A percentile compares a stretch with the other conserved stretches of the same genome.
phyloP scores from a whole-genome alignment of 2,329 filamentous ascomycete species.

The Celoporthe dispersa region DNA sequence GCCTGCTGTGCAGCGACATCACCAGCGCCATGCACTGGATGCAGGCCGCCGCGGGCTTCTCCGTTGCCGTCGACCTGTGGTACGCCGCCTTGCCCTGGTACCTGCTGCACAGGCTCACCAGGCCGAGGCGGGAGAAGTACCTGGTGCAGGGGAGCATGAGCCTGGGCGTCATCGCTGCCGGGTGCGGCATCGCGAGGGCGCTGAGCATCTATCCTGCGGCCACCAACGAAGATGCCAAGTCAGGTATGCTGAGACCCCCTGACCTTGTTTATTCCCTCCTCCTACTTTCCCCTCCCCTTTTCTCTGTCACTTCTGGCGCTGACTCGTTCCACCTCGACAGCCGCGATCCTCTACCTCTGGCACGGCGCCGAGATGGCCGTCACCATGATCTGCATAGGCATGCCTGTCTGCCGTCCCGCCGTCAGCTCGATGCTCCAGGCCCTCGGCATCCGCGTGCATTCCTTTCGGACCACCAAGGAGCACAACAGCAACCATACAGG shows the following conservation, averaged over 20 bases:
- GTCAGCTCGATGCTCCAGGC: slow-evolving; percentile 22
- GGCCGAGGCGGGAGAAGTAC: slow-evolving; percentile 24
- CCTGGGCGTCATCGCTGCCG: slow-evolving; percentile 25
- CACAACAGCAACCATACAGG: slow-evolving; percentile 6
- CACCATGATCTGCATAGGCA: slow-evolving; percentile 30
- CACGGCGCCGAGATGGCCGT: slow-evolving; percentile 30
- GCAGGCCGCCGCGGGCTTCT: slow-evolving; percentile 26
- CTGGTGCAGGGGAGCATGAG: slow-evolving; percentile 29
- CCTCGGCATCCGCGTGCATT: slow-evolving; percentile 22
- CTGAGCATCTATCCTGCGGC: slow-evolving; percentile 26
- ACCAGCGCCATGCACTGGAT: slow-evolving; percentile 26
- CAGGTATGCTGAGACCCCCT: slow-evolving; percentile 12
- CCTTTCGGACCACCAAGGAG: slow-evolving; percentile 10
- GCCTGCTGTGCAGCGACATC: slow-evolving; percentile 22
- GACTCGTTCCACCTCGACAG: neutral
- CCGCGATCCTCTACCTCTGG: slow-evolving; percentile 29
- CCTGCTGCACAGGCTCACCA: slow-evolving; percentile 24
- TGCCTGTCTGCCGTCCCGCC: slow-evolving; percentile 28
- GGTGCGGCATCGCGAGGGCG: slow-evolving; percentile 25
- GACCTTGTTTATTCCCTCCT: neutral
- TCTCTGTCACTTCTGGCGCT: neutral
- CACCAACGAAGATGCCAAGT: slow-evolving; percentile 21
- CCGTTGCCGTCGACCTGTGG: slow-evolving; percentile 27
- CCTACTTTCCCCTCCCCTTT: neutral
- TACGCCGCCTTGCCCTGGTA: slow-evolving; percentile 29